Evolutionary conservation across 2,329 filamentous ascomycete genomes (phyloP), one percentile per base, ranked within the genome.

Genomic region (Talaromyces sp.): DNA sequence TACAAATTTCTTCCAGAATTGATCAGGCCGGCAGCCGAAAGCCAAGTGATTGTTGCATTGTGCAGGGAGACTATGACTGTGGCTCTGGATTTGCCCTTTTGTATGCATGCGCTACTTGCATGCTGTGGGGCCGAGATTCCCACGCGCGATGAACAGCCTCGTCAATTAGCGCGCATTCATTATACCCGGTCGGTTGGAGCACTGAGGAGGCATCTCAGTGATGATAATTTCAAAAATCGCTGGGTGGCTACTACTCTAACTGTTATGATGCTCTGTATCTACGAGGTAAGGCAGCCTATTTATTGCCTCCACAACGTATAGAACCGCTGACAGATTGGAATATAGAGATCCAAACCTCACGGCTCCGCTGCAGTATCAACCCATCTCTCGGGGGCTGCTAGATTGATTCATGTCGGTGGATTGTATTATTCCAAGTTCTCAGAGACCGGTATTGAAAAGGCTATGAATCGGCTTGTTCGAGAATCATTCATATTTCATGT

Each of bases 401-500:
- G 55, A 11, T 48, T 66, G 19, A 55, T 67, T 14, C 49, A 55
- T 36, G 17, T 61, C 8, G 43, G 44, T 11, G 54, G 54, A 10
- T 39, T 14, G n/a, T 2, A 19, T 11, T 24, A 35, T 3, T 8
- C n/a, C 17, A 29, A 1, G 1, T 9, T 22, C 24, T 22, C 8
- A 11, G n/a, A 29, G 13, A 47, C 50, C 2, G 49, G 24, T 4
- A 27, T 43, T 19, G 56, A 58, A n/a, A 19, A 17, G 6, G 29
- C 42, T 8, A 61, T 57, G 37, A 36, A 55, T 22, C 56, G 60
- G 19, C 48, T 66, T 0, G 62, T 52, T 33, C 52, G 61, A 3
- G 65, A 66, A 30, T 55, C 64, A 0, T 67, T 66, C 37, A 62
- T 66, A 40, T 67, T 67, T 35, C 65, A 67, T 37, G 58, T 58